phyloP scores from a whole-genome alignment of 2,329 filamentous ascomycete genomes.

The Diaporthe humulicola region DNA sequence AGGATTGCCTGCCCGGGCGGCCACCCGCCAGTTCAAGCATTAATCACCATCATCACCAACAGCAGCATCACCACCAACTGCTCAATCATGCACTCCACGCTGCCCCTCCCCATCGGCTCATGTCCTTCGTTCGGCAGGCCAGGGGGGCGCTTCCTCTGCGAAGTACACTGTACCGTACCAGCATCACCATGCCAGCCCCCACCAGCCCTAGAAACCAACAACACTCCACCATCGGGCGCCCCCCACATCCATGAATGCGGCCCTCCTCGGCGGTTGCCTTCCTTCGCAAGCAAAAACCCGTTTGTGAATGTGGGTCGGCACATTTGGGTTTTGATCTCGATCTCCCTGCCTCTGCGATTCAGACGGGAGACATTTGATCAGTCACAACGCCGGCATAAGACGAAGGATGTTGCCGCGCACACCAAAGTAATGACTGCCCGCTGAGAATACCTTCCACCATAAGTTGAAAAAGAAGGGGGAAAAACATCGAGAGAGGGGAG shows the following conservation, averaged over 20 bases:
- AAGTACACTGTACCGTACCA: neutral
- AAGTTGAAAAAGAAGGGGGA: too few relatives aligned
- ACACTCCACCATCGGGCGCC: constrained; percentile 10
- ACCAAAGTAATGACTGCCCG: neutral
- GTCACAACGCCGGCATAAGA: constrained; percentile 19
- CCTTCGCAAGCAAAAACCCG: constrained; percentile 23
- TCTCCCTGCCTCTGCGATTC: constrained; percentile 29
- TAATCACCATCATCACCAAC: neutral
- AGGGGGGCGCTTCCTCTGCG: neutral
- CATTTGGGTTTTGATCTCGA: constrained; percentile 29
- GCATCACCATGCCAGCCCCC: neutral
- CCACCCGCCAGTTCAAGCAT: neutral
- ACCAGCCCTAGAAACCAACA: constrained; percentile 17
- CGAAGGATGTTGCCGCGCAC: constrained; percentile 25
- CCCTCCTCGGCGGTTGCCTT: constrained; percentile 26
- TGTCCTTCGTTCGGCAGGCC: constrained; percentile 9
- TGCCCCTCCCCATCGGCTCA: constrained; percentile 13
- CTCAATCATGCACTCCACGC: constrained; percentile 4
- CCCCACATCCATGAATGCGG: constrained; percentile 11
- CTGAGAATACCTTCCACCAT: neutral
- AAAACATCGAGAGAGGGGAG: neutral
- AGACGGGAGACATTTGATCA: constrained; percentile 34
- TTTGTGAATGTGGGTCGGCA: constrained; percentile 20
- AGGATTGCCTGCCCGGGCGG: neutral
- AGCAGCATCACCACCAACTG: neutral